A percentile compares a stretch with the other conserved stretches of the same genome.
These are phyloP conservation scores for Hibiscus syriacus DNA, from an alignment of 345 rosid species.

Conservation along the genomic window DNA sequence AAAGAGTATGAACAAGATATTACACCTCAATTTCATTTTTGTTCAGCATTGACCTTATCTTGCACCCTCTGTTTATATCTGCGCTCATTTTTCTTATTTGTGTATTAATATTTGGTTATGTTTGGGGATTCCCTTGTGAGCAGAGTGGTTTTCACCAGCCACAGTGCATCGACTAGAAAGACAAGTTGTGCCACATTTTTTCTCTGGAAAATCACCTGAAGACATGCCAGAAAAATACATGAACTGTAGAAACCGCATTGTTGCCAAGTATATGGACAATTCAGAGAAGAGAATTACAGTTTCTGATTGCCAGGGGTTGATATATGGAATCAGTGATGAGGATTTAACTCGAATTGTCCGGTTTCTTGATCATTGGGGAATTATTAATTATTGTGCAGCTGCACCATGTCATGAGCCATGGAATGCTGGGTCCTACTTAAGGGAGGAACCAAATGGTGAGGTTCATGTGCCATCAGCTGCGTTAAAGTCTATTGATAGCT, in stretches of 20 bases:
- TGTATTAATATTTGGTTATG: background rate
- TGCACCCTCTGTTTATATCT: background rate
- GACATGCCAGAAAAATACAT: conserved; percentile 77
- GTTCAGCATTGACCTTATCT: background rate
- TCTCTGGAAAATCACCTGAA: conserved; percentile 83
- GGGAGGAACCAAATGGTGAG: conserved; percentile 84
- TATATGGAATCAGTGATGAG: conserved; percentile 51
- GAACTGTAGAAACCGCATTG: conserved; percentile 78
- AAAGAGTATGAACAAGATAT: background rate
- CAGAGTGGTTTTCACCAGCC: conserved; percentile 93
- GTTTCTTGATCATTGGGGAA: conserved; percentile 99
- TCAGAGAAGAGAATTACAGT: conserved; percentile 65
- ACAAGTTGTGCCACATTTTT: conserved; percentile 94
- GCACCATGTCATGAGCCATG: conserved; percentile 44
- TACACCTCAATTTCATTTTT: background rate
- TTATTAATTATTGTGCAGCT: conserved; percentile 80
- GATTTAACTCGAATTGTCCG: conserved; percentile 73
- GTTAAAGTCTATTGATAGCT: conserved; percentile 91
- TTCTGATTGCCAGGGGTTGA: conserved; percentile 66
- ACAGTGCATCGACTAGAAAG: conserved; percentile 85
- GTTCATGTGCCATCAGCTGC: conserved; percentile 89
- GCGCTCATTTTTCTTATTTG: background rate
- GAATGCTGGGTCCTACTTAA: conserved; percentile 51
- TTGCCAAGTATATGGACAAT: conserved; percentile 77
- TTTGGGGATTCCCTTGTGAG: conserved; percentile 14